Evolutionary conservation across 2,329 filamentous ascomycete species (phyloP), one percentile per base, ranked within the genome.

Genomic region (Cercospora brassicicola): DNA sequence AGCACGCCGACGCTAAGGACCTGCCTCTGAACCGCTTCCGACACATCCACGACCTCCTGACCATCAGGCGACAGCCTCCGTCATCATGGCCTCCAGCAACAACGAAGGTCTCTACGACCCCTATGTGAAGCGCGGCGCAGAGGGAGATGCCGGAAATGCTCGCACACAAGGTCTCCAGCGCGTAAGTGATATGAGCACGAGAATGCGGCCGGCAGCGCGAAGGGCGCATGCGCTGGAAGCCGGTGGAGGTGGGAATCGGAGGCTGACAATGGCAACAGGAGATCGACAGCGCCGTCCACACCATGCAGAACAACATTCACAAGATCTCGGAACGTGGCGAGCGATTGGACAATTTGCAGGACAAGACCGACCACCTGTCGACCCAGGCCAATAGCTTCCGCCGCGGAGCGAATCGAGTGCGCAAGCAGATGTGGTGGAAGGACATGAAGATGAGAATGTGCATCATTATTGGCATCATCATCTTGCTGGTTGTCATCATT

Each of bases 361-460:
- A 95, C 81, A 96, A 97, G 87, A 97, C 92, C 73, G 83, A 97
- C 84, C 96, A 96, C 83, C 87, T 99, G 74, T 94, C 94, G 69
- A 89, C 90, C 71, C 97, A 94, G 39, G 94, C 95, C 68, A 93
- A 97, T 81, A 93, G 93, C 71, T 99, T 99, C 88, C 92, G 94
- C 77, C 90, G 94, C 74, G 94, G 95, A 73, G 95, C 96, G 82
- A 99, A 98, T 86, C 87, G 93, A 76, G 94, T 99, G 75, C 90
- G 95, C 81, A 84, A 84, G 82, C 90, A 96, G 82, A 98, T 98
- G 94, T 98, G 94, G 94, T 98, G 94, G 94, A 98, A 98, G 88
- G 94, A 98, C 79, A 96, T 97, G 93, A 98, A 98, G 89, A 99
- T 99, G 95, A 90, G 95, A 81, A 95, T 97, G 86, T 98, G 94